Evolutionary conservation across 441 rosid genomes (phyloP), one percentile per base, ranked within the genome.

Genomic region (Gossypium gossypioides): DNA sequence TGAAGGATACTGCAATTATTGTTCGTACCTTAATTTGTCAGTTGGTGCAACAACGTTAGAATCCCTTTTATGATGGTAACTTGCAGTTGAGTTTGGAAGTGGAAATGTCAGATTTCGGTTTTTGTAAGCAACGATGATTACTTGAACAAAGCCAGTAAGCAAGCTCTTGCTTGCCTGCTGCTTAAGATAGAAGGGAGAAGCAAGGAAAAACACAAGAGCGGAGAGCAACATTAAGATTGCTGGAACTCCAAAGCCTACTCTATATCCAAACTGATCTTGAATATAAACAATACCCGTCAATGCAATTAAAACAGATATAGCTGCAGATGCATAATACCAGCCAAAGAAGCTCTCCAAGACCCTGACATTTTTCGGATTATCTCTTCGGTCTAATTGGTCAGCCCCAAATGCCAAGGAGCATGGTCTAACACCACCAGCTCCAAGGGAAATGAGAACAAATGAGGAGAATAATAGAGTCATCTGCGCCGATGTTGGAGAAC

Each of bases 391-490:
- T 50, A 91, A 55, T 65, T 93, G 97, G 78, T 93, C 93, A 61
- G 98, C 98, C 48, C 98, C 97, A 77, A 90, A 93, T 57, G 97
- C 97, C 37, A 93, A 69, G 48, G 98, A 90, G 69, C 93, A 90
- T n/a, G 98, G 94, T 79, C 96, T 86, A 76, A 93, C 80, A 21
- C 97, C 98, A 8, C 98, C 98, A 3, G 97, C 92, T 70, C 97
- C 97, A 6, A 85, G 77, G 54, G 98, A 85, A 37, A 93, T 91
- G 68, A 91, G 84, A 5, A 84, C 89, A 32, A 91, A 86, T 9
- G 96, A 82, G 21, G 82, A 78, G 54, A 82, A 29, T 18, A 93
- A 77, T 46, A 86, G 72, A 46, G 87, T 73, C 85, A 86, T 64
- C 59, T 90, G 96, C 46, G 83, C 81, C 7, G 88, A 25, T 3